Evolutionary conservation across 805 yeast genomes (phyloP), one percentile per base, ranked within the genome.

Genomic region (Candida railenensis): DNA sequence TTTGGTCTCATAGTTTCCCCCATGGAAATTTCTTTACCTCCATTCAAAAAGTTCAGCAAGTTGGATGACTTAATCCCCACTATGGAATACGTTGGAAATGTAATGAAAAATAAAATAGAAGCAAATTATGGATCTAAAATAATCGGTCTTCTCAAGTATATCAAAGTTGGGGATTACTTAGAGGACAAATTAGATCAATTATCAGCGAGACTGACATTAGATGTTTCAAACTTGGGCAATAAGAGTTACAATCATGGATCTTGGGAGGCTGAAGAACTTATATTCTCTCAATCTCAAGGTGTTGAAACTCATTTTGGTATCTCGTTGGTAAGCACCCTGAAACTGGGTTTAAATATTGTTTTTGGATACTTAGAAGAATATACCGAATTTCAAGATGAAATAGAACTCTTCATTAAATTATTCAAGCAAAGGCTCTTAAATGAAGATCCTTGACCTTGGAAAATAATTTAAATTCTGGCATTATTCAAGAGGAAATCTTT

Each of bases 221-320:
- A 50, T 36, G 16, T 55, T 8, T 59, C 64, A 2, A 59, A 59
- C 42, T 42, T 59, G 34, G 64, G 64, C 18, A 37, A 49, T 7
- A 39, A 37, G 12, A 40, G 54, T 11, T 20, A 32, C 21, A 39
- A 44, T 14, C 37, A 50, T 36, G 36, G 38, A 16, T 38, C 39
- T 19, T 50, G 50, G 45, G 37, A 43, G 15, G 48, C 49, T 2
- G 44, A 43, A 16, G 44, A 56, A 38, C 40, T 54, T 11, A 45
- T 49, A 46, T 58, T 58, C 47, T 51, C 57, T 42, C 62, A 53
- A 49, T 51, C 52, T 36, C 43, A 48, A 19, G 62, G 61, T 9
- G 28, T 49, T 16, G 33, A 41, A 4, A 45, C 46, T 3, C 47
- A 53, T 38, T 50, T 56, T 20, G 52, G 42, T 18, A 42, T 55